Conservation (phyloP, 306 rosid species). For the Prunus mume region DNA sequence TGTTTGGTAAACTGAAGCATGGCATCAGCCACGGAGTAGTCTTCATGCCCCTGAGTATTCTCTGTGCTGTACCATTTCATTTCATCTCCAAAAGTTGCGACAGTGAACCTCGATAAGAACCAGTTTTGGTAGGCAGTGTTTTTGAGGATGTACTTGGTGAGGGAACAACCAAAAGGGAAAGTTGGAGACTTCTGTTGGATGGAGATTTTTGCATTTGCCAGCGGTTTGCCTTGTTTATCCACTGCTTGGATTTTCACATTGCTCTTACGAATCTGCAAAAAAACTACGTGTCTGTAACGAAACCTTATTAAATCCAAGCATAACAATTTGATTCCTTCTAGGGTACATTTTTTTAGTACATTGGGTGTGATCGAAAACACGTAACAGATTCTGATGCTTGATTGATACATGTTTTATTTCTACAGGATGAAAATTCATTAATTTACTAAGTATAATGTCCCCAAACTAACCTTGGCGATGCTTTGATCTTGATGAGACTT, state of each 20-base stretch:
- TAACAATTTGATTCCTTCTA: too few species aligned
- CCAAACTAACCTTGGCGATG: conserved; percentile 38
- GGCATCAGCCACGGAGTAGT: conserved; percentile 45
- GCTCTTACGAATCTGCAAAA: conserved; percentile 45
- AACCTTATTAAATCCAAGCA: too few species aligned
- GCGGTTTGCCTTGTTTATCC: conserved; percentile 44
- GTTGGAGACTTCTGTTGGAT: conserved; percentile 14
- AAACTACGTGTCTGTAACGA: too few species aligned
- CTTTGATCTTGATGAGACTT: conserved; percentile 54
- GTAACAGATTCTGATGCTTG: too few species aligned
- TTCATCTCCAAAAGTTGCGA: conserved; percentile 58
- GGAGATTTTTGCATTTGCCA: conserved; percentile 46
- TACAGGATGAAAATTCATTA: too few species aligned
- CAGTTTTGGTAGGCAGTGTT: conserved; percentile 51
- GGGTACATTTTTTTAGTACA: too few species aligned
- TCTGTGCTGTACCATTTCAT: conserved; percentile 87
- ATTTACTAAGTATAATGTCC: neutral
- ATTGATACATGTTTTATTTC: too few species aligned
- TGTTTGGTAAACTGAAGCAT: conserved; percentile 49
- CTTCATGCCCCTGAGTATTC: conserved; percentile 23
- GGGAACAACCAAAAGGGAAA: conserved; percentile 66
- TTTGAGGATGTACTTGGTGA: conserved; percentile 45
- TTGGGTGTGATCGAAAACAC: neutral
- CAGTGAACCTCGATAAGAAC: conserved; percentile 58
- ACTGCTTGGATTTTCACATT: conserved; percentile 43